Percentiles rank a stretch among this genome's conserved stretches.
phyloP scores from a whole-genome alignment of 768 basidiomycete species.

The Russula sp. region DNA sequence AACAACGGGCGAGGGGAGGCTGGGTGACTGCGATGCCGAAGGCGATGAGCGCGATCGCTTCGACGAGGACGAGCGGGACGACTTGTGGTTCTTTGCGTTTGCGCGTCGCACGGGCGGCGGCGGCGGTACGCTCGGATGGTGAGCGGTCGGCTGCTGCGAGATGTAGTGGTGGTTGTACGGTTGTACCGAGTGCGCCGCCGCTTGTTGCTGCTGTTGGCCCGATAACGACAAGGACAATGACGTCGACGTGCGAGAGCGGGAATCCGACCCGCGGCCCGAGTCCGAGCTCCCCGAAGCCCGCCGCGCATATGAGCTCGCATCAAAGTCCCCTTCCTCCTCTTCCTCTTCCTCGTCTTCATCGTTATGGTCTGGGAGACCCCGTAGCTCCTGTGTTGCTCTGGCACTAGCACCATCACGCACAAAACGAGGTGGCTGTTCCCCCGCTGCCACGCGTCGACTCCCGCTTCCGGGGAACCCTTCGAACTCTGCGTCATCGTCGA shows the following conservation, averaged over 20 bases:
- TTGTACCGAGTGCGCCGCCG: not conserved
- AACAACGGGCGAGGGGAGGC: constrained; percentile 35
- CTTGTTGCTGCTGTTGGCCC: not conserved
- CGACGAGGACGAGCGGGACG: constrained; percentile 22
- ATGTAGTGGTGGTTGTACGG: constrained; percentile 25
- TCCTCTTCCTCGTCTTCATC: constrained; percentile 35
- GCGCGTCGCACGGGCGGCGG: not conserved
- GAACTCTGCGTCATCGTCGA: constrained; percentile 36
- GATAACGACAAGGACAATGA: constrained; percentile 26
- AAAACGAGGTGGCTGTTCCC: constrained; percentile 9
- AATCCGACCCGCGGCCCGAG: constrained; percentile 42
- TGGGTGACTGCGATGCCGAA: constrained; percentile 37
- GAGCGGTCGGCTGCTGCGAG: constrained; percentile 22
- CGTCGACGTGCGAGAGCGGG: constrained; percentile 53
- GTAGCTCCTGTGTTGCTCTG: constrained; percentile 13
- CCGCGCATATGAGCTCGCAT: constrained; percentile 46
- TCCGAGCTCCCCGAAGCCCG: constrained; percentile 28
- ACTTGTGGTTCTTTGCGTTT: constrained; percentile 18
- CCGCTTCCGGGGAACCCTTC: constrained; percentile 62
- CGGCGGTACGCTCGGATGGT: not conserved
- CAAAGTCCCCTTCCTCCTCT: constrained; percentile 50
- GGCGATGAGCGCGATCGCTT: constrained; percentile 34
- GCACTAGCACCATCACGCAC: constrained; percentile 8
- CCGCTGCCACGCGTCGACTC: constrained; percentile 11
- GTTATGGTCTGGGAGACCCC: not conserved